Base-by-base conservation (phyloP, 352 stramenopile species). In the Phytophthora pinifolia region DNA sequence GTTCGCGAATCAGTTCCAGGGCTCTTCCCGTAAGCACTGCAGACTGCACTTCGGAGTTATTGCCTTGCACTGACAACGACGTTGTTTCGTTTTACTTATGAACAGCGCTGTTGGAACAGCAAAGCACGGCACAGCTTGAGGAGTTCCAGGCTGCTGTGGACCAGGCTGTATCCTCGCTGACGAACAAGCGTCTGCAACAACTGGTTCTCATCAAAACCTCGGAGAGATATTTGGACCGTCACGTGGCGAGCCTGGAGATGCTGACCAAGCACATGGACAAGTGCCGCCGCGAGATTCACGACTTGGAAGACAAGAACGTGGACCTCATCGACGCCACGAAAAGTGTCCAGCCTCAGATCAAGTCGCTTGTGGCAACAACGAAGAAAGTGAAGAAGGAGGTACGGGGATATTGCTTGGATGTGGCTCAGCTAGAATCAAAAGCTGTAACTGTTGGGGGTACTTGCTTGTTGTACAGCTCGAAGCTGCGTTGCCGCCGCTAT, bases 1-100 rank as follows among this genome's bases (percentile, higher is more conserved):
- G 13, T 88, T 89, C 37, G 82, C 78, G 5, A 87, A 82, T 58
- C 81, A 92, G 48, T 87, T 90, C 45, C 79, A 92, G 18, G 77
- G 76, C 14, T 74, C 71, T 10, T 83, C 69, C 22, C 17, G 82
- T 89, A 69, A 46, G 71, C 52, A 46, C n/a, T 34, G 22, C 13
- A 20, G 17, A 14, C 31, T 31, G 27, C 35, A n/a, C 6, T 45
- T 52, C 4, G 34, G n/a, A 5, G 34, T 14, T 42, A 45, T 43
- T 37, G 18, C 29, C 5, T 29, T 38, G 48, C 44, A 41, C 42
- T 63, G 25, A 70, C 15, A 9, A 29, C 13, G 46, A 10, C 62
- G 36, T 54, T 61, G 39, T 50, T 27, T 27, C 22, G 22, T 27
- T 27, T 27, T 27, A 5, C 51, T 18, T 41, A 31, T 45, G 8